phyloP scores from a whole-genome alignment of 768 basidiomycete species.

The Panaeolus cyanescens region DNA sequence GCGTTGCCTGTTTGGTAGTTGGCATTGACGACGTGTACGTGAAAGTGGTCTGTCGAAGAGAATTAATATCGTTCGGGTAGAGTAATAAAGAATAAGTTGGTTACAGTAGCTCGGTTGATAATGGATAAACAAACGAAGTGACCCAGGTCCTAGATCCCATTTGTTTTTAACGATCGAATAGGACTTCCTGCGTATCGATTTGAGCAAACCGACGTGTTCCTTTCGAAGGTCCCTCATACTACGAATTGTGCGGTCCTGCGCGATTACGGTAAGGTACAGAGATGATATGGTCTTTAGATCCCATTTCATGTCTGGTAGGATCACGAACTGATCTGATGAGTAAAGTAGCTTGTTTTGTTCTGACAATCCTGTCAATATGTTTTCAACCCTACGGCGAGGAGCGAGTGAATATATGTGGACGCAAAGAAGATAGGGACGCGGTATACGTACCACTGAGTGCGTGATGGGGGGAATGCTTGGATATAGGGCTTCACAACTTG shows the following conservation, averaged over 20 bases:
- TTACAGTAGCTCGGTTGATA: slow-evolving; percentile 96
- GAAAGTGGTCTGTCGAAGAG: slow-evolving; percentile 77
- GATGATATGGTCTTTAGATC: slow-evolving; percentile 73
- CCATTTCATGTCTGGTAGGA: slow-evolving; percentile 98
- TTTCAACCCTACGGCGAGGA: slow-evolving; percentile 67
- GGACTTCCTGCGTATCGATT: slow-evolving; percentile 61
- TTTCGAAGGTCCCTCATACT: slow-evolving; percentile 77
- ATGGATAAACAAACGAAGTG: slow-evolving; percentile 83
- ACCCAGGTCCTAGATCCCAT: slow-evolving; percentile 66
- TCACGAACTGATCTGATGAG: slow-evolving; percentile 64
- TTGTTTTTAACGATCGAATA: slow-evolving; percentile 51
- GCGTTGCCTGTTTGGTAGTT: slow-evolving; percentile 57
- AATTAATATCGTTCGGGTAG: neutral
- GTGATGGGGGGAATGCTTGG: slow-evolving; percentile 64
- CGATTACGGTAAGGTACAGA: slow-evolving; percentile 86
- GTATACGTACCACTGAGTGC: slow-evolving; percentile 87
- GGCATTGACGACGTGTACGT: slow-evolving; percentile 88
- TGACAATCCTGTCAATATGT: slow-evolving; percentile 76
- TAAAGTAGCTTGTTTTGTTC: slow-evolving; percentile 76
- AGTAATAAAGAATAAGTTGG: slow-evolving; percentile 20
- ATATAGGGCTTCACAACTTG: slow-evolving; percentile 80
- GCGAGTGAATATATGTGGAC: too few species aligned
- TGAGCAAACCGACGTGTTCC: slow-evolving; percentile 67
- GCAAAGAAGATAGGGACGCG: too few species aligned
- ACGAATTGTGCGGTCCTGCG: slow-evolving; percentile 57